Percentiles rank a stretch among this genome's conserved stretches.
phyloP scores from a whole-genome alignment of 2,329 filamentous ascomycete genomes.

The Ramichloridium luteum region DNA sequence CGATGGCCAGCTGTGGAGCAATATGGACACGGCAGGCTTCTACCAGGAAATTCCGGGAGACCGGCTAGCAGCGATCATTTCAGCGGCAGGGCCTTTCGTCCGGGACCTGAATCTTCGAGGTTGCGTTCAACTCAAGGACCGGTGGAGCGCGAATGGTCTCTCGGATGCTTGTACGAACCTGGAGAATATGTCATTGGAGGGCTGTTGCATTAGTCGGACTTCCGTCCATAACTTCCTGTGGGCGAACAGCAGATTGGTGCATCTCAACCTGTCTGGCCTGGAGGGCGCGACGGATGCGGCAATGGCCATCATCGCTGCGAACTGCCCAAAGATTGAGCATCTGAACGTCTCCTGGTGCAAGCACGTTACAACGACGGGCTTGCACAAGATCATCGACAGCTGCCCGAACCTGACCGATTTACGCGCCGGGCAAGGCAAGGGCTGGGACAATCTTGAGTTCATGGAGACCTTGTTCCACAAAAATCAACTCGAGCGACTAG shows the following conservation, averaged over 20 bases:
- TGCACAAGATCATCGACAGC: slow-evolving; percentile 58
- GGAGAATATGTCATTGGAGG: slow-evolving; percentile 76
- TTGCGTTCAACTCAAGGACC: slow-evolving; percentile 77
- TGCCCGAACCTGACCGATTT: slow-evolving; percentile 68
- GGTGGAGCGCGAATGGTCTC: slow-evolving; percentile 59
- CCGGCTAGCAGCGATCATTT: slow-evolving; percentile 73
- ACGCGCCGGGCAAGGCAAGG: slow-evolving; percentile 66
- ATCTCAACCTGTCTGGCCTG: slow-evolving; percentile 77
- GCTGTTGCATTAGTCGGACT: slow-evolving; percentile 71
- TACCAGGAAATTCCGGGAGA: slow-evolving; percentile 78
- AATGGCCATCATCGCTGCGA: slow-evolving; percentile 72
- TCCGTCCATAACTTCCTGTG: slow-evolving; percentile 68
- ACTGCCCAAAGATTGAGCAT: slow-evolving; percentile 68
- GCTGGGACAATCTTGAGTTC: slow-evolving; percentile 63
- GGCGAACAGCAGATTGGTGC: slow-evolving; percentile 64
- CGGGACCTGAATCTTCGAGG: slow-evolving; percentile 82
- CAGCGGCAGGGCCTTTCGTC: slow-evolving; percentile 75
- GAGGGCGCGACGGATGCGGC: slow-evolving; percentile 68
- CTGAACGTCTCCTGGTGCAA: slow-evolving; percentile 92
- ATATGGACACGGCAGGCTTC: slow-evolving; percentile 64
- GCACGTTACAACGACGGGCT: slow-evolving; percentile 65
- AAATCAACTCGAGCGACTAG: slow-evolving; percentile 71
- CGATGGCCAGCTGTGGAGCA: slow-evolving; percentile 87
- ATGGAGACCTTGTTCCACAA: slow-evolving; percentile 63
- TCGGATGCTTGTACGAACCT: slow-evolving; percentile 79